phyloP scores from a whole-genome alignment of 768 basidiomycete genomes.

The Kwoniella mangroviensis region DNA sequence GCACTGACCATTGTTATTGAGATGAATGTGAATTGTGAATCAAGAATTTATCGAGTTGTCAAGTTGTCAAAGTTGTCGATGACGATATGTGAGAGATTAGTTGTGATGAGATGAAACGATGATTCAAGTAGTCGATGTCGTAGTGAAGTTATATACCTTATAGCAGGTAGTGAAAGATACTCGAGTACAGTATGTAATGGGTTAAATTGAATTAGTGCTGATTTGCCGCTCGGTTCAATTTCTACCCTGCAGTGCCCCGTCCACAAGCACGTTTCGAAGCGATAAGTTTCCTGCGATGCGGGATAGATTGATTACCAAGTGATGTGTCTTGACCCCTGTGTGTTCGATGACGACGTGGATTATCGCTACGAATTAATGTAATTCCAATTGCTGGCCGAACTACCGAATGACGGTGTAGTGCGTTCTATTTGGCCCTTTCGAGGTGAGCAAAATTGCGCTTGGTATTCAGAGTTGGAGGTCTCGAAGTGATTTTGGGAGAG shows the following conservation, averaged over 20 bases:
- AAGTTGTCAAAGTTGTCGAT: not conserved
- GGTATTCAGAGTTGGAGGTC: no score
- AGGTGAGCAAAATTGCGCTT: no score
- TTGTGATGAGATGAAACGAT: not conserved
- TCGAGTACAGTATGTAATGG: not conserved
- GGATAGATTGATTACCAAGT: not conserved
- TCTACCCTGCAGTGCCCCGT: not conserved
- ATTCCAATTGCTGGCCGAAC: not conserved
- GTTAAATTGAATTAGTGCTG: not conserved
- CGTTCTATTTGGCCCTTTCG: no score
- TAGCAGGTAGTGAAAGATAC: not conserved
- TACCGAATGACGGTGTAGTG: not conserved
- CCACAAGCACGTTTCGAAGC: conserved; percentile 3
- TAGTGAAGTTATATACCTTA: not conserved
- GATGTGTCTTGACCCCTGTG: not conserved
- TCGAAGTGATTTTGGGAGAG: not conserved
- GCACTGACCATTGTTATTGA: conserved; percentile 2
- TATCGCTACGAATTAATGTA: not conserved
- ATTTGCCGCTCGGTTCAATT: conserved; percentile 11
- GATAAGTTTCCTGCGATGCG: no score
- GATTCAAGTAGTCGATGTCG: not conserved
- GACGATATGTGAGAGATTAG: not conserved
- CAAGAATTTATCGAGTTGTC: not conserved
- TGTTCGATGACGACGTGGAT: not conserved
- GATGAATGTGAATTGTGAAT: not conserved